phyloP scores from a whole-genome alignment of 495 filamentous ascomycete species.

The Talaromyces liani region DNA sequence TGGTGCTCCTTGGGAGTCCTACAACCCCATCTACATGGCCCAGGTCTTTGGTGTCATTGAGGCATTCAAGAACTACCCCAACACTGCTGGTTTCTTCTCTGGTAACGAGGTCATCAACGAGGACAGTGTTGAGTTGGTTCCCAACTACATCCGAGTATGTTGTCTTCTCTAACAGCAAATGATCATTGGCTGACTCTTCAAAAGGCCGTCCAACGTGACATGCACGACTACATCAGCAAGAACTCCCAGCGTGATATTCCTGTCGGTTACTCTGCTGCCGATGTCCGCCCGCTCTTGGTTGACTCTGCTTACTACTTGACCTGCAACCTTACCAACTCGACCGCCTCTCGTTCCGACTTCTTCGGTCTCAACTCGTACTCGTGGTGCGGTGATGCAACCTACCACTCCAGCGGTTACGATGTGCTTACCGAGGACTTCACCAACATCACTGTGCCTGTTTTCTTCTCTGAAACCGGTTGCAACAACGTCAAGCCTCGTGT shows the following conservation, averaged over 20 bases:
- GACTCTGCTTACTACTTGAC: constrained; percentile 81
- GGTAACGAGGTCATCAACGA: constrained; percentile 93
- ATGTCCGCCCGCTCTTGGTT: constrained; percentile 70
- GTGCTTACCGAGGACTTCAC: constrained; percentile 62
- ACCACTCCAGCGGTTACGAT: constrained; percentile 64
- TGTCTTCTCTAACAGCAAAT: neutral
- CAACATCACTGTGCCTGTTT: constrained; percentile 71
- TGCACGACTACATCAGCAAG: constrained; percentile 81
- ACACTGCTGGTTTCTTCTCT: constrained; percentile 84
- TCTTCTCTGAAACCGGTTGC: constrained; percentile 97
- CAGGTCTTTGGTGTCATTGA: constrained; percentile 87
- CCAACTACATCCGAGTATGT: constrained; percentile 36
- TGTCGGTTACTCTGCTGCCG: constrained; percentile 91
- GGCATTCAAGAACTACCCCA: constrained; percentile 89
- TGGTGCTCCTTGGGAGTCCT: constrained; percentile 57
- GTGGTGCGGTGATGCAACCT: constrained; percentile 80
- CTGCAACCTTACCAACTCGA: constrained; percentile 62
- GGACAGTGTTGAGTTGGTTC: constrained; percentile 29
- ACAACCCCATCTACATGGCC: constrained; percentile 67
- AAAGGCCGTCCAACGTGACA: constrained; percentile 67
- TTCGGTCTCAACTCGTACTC: constrained; percentile 94
- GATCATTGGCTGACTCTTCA: constrained; percentile 31
- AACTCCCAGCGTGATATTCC: constrained; percentile 63
- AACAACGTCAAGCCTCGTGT: constrained; percentile 70
- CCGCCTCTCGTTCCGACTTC: constrained; percentile 65